Evolutionary conservation across 2,329 filamentous ascomycete genomes (phyloP).

Genomic region (Curvularia verruculosa): DNA sequence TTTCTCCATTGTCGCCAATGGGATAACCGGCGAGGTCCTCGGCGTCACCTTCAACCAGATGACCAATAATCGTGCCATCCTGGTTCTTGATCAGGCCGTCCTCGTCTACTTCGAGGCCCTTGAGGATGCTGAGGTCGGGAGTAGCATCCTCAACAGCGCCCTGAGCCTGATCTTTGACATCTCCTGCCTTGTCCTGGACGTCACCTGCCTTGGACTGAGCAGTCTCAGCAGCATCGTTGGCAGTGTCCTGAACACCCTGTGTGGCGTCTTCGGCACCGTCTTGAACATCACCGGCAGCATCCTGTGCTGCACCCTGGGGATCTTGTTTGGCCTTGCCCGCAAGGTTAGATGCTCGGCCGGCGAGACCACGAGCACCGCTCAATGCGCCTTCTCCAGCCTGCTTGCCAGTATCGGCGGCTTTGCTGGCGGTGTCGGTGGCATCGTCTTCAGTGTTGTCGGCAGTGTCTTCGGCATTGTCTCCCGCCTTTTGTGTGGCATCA

Average conservation of each 20-base stretch:
- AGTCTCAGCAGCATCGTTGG: conserved; percentile 37
- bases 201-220: conserved; percentile 42
- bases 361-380: conserved; percentile 54
- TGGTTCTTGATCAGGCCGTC: conserved; percentile 61
- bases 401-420: conserved; percentile 45
- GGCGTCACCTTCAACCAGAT: conserved; percentile 59
- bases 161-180: conserved; percentile 36
- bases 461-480: conserved; percentile 54
- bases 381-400: conserved; percentile 48
- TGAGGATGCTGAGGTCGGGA: conserved; percentile 56
- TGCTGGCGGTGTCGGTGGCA: conserved; percentile 41
- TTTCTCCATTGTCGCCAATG: conserved; percentile 61
- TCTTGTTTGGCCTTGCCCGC: conserved; percentile 53
- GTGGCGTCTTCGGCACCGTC: conserved; percentile 43
- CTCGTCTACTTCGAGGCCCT: conserved; percentile 60
- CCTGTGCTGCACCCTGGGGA: conserved; percentile 46
- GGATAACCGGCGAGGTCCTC: conserved; percentile 60
- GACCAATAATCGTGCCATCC: conserved; percentile 57
- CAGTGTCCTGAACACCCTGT: conserved; percentile 40
- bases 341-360: conserved; percentile 55
- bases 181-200: conserved; percentile 40
- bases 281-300: conserved; percentile 45
- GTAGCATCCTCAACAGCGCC: conserved; percentile 45
- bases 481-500: conserved; percentile 52
- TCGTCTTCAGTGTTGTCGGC: conserved; percentile 52